Base-by-base conservation (phyloP, 2,329 filamentous ascomycete species). In the Phaeoacremonium minimum region DNA sequence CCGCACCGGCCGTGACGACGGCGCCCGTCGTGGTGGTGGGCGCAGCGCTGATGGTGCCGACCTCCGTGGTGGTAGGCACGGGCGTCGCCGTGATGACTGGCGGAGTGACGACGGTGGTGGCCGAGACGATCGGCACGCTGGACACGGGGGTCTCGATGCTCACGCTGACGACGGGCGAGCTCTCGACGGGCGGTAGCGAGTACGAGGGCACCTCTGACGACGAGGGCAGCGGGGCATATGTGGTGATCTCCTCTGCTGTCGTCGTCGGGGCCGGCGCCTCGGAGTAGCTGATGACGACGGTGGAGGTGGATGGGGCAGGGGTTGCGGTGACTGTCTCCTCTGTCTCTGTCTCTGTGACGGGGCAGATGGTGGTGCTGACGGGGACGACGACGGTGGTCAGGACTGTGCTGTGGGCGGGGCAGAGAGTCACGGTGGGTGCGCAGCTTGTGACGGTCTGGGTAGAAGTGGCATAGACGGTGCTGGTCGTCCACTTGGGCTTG, bases 301-400 rank as follows among this genome's bases (percentile, higher is more conserved):
- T 26, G 22, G 22, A 3, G 2, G 22, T 9, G 22, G 22, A 26
- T 9, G 22, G n/a, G 22, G 22, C 22, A n/a, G 22, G 22, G 9
- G 22, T 26, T 26, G 22, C 9, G n/a, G 22, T 26, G n/a, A n/a
- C 9, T 26, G 22, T 26, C 22, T 26, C 22, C 22, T 26, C 22
- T 9, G 22, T 26, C 22, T 9, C 22, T n/a, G 22, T 9, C 9
- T 15, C 5, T 4, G n/a, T 13, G 35, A 19, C 15, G 7, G 30
- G 19, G 4, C 15, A 14, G 3, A 37, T 18, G 3, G 35, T 32
- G 9, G 20, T 33, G 15, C 15, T 28, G 16, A 37, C 15, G 11
- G 36, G 29, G n/a, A 33, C 12, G 16, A 29, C 4, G 2, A 22
- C 33, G 18, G 36, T 32, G 35, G 31, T 32, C 4, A 31, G 28